Conservation (phyloP, 768 basidiomycete species). For the Suillus spraguei region DNA sequence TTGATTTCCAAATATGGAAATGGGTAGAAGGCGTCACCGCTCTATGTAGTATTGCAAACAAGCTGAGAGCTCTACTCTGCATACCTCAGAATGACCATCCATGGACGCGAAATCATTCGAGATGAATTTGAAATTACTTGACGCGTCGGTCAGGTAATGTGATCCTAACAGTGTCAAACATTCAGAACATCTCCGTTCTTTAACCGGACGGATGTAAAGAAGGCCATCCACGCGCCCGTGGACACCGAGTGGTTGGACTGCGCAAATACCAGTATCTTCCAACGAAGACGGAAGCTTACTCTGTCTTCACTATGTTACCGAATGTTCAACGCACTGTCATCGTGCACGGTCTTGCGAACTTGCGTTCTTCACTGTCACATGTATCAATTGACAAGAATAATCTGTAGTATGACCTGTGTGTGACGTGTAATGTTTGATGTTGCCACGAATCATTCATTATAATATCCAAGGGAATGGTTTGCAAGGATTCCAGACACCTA, state of each 20-base stretch:
- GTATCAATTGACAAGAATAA: slow-evolving; percentile 40
- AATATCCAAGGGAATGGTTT: background rate
- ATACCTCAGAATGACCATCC: too few species aligned
- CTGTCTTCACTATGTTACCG: slow-evolving; percentile 66
- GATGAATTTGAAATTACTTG: too few species aligned
- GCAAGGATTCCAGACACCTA: background rate
- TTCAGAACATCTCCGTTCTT: too few species aligned
- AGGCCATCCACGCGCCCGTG: slow-evolving; percentile 68
- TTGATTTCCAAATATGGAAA: background rate
- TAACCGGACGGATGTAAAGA: slow-evolving; percentile 62
- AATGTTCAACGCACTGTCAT: slow-evolving; percentile 35
- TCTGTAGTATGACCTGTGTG: background rate
- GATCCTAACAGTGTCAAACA: too few species aligned
- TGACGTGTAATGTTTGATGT: background rate
- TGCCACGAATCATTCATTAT: background rate
- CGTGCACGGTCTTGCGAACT: background rate
- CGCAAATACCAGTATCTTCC: slow-evolving; percentile 58
- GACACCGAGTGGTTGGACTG: slow-evolving; percentile 67
- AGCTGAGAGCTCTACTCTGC: too few species aligned
- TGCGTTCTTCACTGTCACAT: background rate
- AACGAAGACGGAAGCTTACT: slow-evolving; percentile 60
- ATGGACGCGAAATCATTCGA: too few species aligned
- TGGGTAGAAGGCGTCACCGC: too few species aligned
- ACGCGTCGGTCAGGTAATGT: too few species aligned
- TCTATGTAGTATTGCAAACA: too few species aligned